Conservation (phyloP, 2,329 filamentous ascomycete genomes). For the Fusarium lateritium region DNA sequence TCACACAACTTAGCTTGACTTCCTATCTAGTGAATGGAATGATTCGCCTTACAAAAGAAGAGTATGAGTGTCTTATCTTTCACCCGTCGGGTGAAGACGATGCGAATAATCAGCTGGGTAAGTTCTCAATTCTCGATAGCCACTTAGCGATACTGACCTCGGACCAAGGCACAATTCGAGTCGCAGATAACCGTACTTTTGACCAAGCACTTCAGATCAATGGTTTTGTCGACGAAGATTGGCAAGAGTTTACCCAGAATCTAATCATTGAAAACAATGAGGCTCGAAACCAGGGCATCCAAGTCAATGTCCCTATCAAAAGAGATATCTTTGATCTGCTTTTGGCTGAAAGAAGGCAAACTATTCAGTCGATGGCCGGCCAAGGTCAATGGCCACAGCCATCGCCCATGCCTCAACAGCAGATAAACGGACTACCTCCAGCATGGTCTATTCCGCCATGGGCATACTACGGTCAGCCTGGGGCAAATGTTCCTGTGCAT, state of each 20-base stretch:
- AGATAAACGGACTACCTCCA: too few species aligned
- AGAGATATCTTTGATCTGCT: background rate
- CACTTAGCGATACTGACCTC: background rate
- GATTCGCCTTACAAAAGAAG: constrained; percentile 11
- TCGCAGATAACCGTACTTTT: constrained; percentile 4
- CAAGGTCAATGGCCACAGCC: background rate
- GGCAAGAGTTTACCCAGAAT: background rate
- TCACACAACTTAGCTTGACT: background rate
- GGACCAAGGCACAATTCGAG: background rate
- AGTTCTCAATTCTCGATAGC: background rate
- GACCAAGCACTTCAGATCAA: constrained; percentile 10
- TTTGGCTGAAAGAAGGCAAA: background rate
- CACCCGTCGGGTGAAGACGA: background rate
- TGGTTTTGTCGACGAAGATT: background rate
- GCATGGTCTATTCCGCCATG: too few species aligned
- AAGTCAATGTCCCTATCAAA: constrained; percentile 5
- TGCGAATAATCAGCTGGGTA: background rate
- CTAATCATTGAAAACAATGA: constrained; percentile 4
- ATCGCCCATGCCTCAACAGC: background rate
- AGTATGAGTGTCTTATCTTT: constrained; percentile 8
- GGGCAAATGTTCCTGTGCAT: too few species aligned
- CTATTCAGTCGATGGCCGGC: background rate
- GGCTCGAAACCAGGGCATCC: constrained; percentile 8
- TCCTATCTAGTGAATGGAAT: background rate
- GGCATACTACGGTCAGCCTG: too few species aligned